Evolutionary conservation across 202 grass and related monocot species (phyloP).

Genomic region (Carex arenaria): DNA sequence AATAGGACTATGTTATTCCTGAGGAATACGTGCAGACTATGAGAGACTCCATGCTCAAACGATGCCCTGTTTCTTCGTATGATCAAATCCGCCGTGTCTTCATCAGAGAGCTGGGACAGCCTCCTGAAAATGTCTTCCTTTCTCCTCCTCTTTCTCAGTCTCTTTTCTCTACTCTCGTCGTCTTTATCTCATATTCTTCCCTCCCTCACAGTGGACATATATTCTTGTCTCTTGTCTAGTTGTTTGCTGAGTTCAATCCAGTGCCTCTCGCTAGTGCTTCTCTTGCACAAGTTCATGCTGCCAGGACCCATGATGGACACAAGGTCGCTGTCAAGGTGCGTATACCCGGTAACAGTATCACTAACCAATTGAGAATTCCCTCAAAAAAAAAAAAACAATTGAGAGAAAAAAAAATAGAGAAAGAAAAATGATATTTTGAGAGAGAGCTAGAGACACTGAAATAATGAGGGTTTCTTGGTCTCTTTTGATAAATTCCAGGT

Average conservation of each 20-base stretch:
- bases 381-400: too few species aligned
- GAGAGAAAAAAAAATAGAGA: background rate
- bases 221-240: slow-evolving; percentile 25
- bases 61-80: slow-evolving; percentile 73
- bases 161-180: background rate
- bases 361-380: background rate
- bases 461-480: background rate
- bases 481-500: slow-evolving; percentile 51
- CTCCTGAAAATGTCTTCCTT: slow-evolving; percentile 49
- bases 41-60: slow-evolving; percentile 89
- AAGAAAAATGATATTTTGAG: background rate
- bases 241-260: slow-evolving; percentile 93
- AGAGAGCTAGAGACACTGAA: background rate
- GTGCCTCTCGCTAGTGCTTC: slow-evolving; percentile 89
- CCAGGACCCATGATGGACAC: slow-evolving; percentile 73
- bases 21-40: slow-evolving; percentile 82
- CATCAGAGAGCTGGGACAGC: slow-evolving; percentile 64
- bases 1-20: slow-evolving; percentile 85
- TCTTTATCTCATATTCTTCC: slow-evolving; percentile 9
- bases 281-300: slow-evolving; percentile 95
- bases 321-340: slow-evolving; percentile 92
- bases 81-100: slow-evolving; percentile 65
- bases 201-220: background rate
- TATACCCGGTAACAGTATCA: background rate
- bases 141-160: background rate